Evolutionary conservation across 192 early-diverging fungal species (phyloP).

Genomic region (Mortierella hygrophila): DNA sequence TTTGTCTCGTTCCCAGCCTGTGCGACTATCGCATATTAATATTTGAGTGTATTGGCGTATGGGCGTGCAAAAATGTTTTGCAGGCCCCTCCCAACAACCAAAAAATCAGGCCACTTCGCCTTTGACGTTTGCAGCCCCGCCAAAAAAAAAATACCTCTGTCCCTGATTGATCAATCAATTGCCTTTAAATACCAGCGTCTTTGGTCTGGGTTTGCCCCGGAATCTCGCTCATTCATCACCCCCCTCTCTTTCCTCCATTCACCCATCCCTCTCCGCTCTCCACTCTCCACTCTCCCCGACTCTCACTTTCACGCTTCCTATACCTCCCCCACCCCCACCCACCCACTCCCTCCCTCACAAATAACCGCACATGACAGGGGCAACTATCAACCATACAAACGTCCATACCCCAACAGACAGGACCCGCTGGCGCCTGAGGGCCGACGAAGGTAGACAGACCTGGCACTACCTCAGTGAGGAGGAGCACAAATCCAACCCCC

Average conservation of each 20-base stretch:
- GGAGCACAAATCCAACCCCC: conserved; percentile 72
- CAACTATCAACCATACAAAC: conserved; percentile 3
- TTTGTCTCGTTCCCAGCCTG: background rate
- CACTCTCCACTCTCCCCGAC: background rate
- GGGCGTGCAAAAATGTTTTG: background rate
- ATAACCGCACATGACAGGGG: conserved; percentile 16
- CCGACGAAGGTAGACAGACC: conserved; percentile 89
- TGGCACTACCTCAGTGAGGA: conserved; percentile 87
- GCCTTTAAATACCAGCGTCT: background rate
- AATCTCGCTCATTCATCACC: conserved; percentile 2
- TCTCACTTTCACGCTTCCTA: background rate
- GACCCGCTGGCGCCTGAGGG: conserved; percentile 87
- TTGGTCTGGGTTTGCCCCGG: background rate
- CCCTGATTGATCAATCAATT: background rate
- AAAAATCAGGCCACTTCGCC: conserved; percentile 53
- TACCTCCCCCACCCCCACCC: background rate
- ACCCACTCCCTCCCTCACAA: background rate
- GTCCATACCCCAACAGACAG: conserved; percentile 74
- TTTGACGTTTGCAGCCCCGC: background rate
- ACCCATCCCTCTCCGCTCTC: background rate
- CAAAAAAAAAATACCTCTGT: background rate
- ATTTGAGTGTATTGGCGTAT: background rate
- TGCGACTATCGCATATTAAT: background rate
- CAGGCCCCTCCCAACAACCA: no score
- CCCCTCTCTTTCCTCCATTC: background rate